These are phyloP conservation scores for Angomonas ambiguus DNA, from an alignment of 208 protist species.

Conservation along the genomic window DNA sequence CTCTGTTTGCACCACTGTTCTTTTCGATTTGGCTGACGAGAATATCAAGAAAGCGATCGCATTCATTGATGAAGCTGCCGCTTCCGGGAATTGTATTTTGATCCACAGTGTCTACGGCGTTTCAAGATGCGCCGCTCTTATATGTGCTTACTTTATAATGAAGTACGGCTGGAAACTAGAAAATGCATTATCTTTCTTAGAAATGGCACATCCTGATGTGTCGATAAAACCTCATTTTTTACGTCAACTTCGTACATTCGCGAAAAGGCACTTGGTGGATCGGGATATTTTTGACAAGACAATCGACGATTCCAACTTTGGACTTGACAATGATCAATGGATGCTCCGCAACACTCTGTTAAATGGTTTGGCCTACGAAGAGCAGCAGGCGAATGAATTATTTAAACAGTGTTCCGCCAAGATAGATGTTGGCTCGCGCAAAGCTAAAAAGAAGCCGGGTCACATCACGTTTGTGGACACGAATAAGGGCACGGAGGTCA, in stretches of 20 bases:
- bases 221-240: conserved; percentile 90
- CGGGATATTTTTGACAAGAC: conserved; percentile 79
- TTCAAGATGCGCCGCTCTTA: conserved; percentile 73
- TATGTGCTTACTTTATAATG: conserved; percentile 87
- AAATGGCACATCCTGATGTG: conserved; percentile 87
- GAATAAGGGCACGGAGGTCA: conserved; percentile 50
- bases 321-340: conserved; percentile 90
- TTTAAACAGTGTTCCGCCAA: conserved; percentile 56
- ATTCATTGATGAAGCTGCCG: conserved; percentile 87
- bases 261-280: conserved; percentile 76
- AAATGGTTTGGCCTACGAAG: conserved; percentile 73
- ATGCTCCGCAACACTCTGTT: conserved; percentile 89
- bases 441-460: conserved; percentile 22
- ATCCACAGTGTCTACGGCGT: conserved; percentile 85
- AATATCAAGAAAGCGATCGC: conserved; percentile 66
- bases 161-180: conserved; percentile 92
- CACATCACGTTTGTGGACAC: conserved; percentile 77
- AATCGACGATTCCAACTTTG: conserved; percentile 75
- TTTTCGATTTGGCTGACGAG: conserved; percentile 81
- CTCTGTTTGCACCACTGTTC: conserved; percentile 65
- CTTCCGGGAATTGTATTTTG: conserved; percentile 80
- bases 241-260: conserved; percentile 81
- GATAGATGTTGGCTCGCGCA: conserved; percentile 47
- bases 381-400: conserved; percentile 61
- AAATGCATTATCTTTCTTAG: conserved; percentile 74